Base-by-base conservation (phyloP, 306 rosid species). In the Cicer arietinum region DNA sequence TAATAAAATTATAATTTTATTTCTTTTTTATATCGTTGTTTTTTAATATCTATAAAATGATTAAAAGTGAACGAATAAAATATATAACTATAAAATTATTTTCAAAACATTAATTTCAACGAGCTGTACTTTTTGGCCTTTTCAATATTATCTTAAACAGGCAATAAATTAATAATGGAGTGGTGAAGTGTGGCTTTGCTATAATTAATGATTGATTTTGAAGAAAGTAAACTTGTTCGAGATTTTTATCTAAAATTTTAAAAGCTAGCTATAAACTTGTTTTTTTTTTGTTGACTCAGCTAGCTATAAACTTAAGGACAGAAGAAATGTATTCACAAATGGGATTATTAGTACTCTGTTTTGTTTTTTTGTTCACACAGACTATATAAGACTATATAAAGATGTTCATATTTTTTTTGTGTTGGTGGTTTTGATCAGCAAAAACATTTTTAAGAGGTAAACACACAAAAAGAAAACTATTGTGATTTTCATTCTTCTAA, bases 141-240 rank as follows among this genome's bases (percentile, higher is more conserved):
- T 78, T 43, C 41, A 50, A 6, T 10, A 14, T 39, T 22, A 56
- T 78, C 37, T 46, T 83, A 22, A 79, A 37, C 60, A 74, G 45
- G n/a, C 30, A 25, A 25, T 25, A 25, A 25, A 25, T 25, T 59
- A 37, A 51, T 67, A 46, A 45, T 67, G 46, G 67, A 71, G 30
- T 73, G 43, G 7, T 6, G 16, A 63, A 22, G 51, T 41, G 30
- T 58, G 20, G 67, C 73, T 73, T 46, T 17, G 39, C 72, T 62
- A 37, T 40, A 25, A 67, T 2, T 2, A 42, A 79, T 79, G 76
- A 66, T 83, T 76, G 64, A 39, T 65, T 71, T 67, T 56, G 22
- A 71, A 57, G 63, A 71, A 79, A 75, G 46, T 50, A 9, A 50
- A 60, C 44, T 12, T 60, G 66, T 12, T 60, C 11, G 66, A 35